A percentile compares a stretch with the other conserved stretches of the same genome.
Conservation (phyloP, 2,329 filamentous ascomycete species). For the Colletotrichum sp. region DNA sequence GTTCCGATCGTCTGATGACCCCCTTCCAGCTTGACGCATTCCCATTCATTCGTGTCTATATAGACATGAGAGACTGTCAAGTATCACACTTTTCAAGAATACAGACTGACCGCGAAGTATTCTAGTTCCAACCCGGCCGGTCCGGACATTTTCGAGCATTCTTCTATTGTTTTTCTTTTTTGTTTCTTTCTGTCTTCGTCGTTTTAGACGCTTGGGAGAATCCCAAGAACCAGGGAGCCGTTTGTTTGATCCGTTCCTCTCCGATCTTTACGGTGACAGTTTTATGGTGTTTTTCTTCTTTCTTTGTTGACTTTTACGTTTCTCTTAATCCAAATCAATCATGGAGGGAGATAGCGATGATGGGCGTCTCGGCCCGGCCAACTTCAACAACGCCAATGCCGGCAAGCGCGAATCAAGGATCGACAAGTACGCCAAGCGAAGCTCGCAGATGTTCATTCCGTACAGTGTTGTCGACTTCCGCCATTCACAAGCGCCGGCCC, state of each 20-base stretch:
- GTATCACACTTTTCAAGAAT: background rate
- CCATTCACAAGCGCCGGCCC: background rate
- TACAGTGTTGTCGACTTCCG: background rate
- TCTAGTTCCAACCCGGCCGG: background rate
- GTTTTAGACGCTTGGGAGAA: background rate
- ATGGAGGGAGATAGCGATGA: background rate
- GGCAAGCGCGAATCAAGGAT: background rate
- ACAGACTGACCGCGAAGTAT: background rate
- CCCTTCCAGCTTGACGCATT: background rate
- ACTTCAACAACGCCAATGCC: background rate
- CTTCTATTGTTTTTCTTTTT: background rate
- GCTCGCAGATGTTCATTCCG: background rate
- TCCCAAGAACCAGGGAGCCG: background rate
- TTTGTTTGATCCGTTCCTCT: background rate
- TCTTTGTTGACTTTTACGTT: background rate
- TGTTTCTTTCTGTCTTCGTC: background rate
- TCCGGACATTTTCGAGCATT: background rate
- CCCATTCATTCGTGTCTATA: background rate
- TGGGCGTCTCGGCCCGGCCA: background rate
- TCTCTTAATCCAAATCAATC: background rate
- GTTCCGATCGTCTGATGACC: background rate
- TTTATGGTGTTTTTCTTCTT: background rate
- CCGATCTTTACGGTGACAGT: background rate
- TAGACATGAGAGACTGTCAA: background rate
- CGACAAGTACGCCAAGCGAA: constrained; percentile 2